Evolutionary conservation across 495 filamentous ascomycete species (phyloP), one percentile per base, ranked within the genome.

Genomic region (Aspergillus carlsbadensis): DNA sequence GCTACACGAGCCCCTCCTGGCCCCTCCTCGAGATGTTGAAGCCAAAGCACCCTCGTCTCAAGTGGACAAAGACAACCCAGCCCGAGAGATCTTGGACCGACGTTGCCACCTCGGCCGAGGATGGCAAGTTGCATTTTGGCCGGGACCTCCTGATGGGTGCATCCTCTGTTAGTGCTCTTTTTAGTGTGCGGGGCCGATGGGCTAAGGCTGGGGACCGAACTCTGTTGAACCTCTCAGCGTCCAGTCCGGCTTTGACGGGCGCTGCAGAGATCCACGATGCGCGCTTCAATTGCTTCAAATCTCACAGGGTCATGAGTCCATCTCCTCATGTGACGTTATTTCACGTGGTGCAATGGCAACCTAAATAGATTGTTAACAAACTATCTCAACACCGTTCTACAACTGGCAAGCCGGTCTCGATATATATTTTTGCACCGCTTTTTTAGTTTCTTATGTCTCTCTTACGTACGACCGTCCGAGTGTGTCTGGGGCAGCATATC

Each of bases 321-420:
- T 34, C 29, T 34, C 46, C 37, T 49, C 54, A 57, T 57, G 54
- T 54, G 52, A 54, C 31, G 26, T n/a, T 29, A 18, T 29, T 29
- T 57, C 55, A 52, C 46, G 46, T 50, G 55, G 47, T 35, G 26
- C 15, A 33, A 49, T 59, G 50, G 50, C 56, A 31, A 58, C 33
- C 26, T 29, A 4, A 29, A 29, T 29, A 29, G n/a, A n/a, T n/a
- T n/a, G n/a, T n/a, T n/a, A n/a, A n/a, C n/a, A n/a, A n/a, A n/a
- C n/a, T n/a, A n/a, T n/a, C n/a, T n/a, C n/a, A n/a, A n/a, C n/a
- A n/a, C n/a, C n/a, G n/a, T n/a, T n/a, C n/a, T n/a, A n/a, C n/a
- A n/a, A n/a, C n/a, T n/a, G n/a, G n/a, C 26, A 29, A 29, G 26
- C 8, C 8, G 26, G 26, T 8, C 26, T 29, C 26, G 26, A 29